Base-by-base conservation (phyloP, 1,284 basidiomycete genomes). In the Gymnopus androsaceus region DNA sequence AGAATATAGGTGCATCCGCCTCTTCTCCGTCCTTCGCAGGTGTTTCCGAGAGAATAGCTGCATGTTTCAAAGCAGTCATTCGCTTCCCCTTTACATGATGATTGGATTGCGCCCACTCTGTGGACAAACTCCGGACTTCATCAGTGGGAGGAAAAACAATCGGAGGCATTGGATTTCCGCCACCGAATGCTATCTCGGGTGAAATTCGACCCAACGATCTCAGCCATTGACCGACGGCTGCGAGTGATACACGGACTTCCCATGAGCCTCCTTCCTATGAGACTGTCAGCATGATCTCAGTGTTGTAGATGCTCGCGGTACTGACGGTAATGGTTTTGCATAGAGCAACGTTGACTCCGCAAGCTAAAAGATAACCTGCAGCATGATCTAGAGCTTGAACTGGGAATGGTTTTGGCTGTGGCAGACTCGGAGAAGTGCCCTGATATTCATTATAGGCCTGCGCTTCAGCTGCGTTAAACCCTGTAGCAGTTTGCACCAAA, bases 321-420 rank as follows among this genome's bases (percentile, higher is more conserved):
- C 75, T 41, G 59, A 83, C 83, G 0, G 71, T 80, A 21, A 85
- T 73, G 3, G 77, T 82, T 60, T 74, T 79, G 55, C 75, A 76
- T 1, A 86, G 68, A 1, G 82, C 83, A 2, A 79, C 77, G 50
- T 79, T 79, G 33, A 84, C 79, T 3, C 84, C 84, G 59, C 81
- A 83, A 0, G 83, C 79, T 11, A 87, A 75, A 27, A 88, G 65
- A 61, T 84, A 83, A 0, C 80, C 85, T 2, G 82, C 81, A 0
- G 80, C 78, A 59, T 87, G 84, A 62, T 88, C 85, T 2, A 88
- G 64, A 2, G 80, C 83, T 64, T 87, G 85, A 68, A 87, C 72
- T 0, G 86, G 86, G 23, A 87, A 67, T 3, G 81, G 68, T 54
- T 69, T 73, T n/a, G 82, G 81, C 27, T 62, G 55, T 6, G 71